A percentile compares a stretch with the other conserved stretches of the same genome.
These are phyloP conservation scores for Syzygium oleosum DNA, from an alignment of 345 rosid species.

Conservation along the genomic window DNA sequence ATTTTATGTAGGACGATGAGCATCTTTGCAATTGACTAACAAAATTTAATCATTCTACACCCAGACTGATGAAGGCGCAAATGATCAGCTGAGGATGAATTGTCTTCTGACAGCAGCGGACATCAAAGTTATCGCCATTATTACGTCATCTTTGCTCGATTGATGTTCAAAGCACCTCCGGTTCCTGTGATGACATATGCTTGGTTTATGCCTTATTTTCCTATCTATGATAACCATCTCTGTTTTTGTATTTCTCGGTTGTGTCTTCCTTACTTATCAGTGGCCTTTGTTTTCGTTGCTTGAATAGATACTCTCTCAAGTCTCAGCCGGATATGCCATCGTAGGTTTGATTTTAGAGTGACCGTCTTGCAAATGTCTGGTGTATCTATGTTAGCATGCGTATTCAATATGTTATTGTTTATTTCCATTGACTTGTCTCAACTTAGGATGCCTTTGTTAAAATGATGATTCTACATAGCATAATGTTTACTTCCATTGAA, in stretches of 20 bases:
- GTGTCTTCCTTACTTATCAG: not conserved
- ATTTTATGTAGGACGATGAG: not conserved
- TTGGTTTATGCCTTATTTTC: too few relatives aligned
- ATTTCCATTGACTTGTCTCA: too few relatives aligned
- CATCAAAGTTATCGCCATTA: too few relatives aligned
- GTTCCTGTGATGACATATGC: not conserved
- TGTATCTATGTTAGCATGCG: not conserved
- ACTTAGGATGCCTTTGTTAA: too few relatives aligned
- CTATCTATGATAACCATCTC: too few relatives aligned
- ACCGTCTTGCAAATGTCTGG: too few relatives aligned
- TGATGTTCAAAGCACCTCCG: not conserved
- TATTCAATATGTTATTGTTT: too few relatives aligned
- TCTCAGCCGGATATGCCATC: rapidly evolving
- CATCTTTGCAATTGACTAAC: not conserved
- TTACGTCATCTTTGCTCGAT: not conserved
- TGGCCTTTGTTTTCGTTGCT: too few relatives aligned
- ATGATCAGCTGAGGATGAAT: not conserved
- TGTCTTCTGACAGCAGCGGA: not conserved
- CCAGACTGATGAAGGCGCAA: not conserved
- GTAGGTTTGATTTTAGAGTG: not conserved
- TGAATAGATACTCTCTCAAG: too few relatives aligned
- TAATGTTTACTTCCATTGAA: not conserved
- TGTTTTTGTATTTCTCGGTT: too few relatives aligned
- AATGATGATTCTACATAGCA: too few relatives aligned
- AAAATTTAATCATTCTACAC: too few relatives aligned